phyloP scores from a whole-genome alignment of 192 early-diverging fungal species.

The Jimgerdemannia lactiflua region DNA sequence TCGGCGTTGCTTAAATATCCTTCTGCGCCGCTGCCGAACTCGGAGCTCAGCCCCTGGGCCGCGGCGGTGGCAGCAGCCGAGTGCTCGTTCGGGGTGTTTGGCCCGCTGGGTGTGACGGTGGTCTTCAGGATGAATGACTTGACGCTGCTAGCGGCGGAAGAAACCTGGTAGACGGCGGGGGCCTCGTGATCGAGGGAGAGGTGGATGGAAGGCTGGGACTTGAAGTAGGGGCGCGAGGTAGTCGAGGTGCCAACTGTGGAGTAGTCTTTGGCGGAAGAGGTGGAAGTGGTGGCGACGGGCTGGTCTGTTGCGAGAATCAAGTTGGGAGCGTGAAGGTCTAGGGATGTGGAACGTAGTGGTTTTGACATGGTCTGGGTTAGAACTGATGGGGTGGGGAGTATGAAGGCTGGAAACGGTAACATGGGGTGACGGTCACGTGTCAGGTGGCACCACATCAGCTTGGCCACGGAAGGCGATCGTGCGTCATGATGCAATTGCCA shows the following conservation, averaged over 20 bases:
- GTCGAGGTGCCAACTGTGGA: background rate
- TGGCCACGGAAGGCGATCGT: too few relatives aligned
- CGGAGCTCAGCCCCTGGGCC: background rate
- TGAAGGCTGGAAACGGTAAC: too few relatives aligned
- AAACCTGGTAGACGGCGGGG: background rate
- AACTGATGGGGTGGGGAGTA: too few relatives aligned
- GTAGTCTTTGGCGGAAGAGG: background rate
- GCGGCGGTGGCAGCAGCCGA: background rate
- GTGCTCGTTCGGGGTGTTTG: background rate
- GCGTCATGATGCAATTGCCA: too few relatives aligned
- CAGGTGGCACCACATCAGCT: too few relatives aligned
- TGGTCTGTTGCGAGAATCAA: background rate
- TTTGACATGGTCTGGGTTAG: background rate
- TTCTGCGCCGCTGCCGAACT: background rate
- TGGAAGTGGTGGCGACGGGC: background rate
- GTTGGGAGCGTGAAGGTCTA: background rate
- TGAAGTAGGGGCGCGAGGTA: background rate
- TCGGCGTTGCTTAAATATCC: background rate
- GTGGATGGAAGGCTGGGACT: background rate
- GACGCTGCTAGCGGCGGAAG: background rate
- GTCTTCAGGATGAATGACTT: constrained; percentile 1
- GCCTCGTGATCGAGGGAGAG: background rate
- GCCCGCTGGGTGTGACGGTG: background rate
- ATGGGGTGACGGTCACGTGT: too few relatives aligned
- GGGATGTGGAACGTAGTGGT: background rate